Percentiles rank a stretch among this genome's conserved stretches.
phyloP scores from a whole-genome alignment of 805 yeast genomes.

The Zygoascus flipseniorum region DNA sequence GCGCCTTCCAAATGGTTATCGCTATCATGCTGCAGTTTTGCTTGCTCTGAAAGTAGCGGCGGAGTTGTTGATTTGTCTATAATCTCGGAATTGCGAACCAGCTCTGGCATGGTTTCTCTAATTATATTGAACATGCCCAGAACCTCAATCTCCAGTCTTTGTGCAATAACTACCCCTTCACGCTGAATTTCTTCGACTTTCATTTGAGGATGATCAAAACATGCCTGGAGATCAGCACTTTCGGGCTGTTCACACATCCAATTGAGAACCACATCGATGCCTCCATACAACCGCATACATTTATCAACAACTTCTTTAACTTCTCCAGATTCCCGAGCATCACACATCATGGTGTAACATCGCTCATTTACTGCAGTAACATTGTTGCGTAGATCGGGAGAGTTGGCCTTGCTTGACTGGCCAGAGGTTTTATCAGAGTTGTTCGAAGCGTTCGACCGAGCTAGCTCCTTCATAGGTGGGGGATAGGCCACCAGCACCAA shows the following conservation, averaged over 20 bases:
- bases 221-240: neutral
- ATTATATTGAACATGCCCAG: slow-evolving; percentile 22
- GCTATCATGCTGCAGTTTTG: neutral
- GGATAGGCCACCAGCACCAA: neutral
- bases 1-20: neutral
- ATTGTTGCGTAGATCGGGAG: neutral
- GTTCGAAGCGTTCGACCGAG: neutral
- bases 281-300: slow-evolving; percentile 15
- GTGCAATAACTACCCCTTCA: slow-evolving; percentile 20
- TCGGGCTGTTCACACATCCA: slow-evolving; percentile 1
- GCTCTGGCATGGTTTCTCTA: slow-evolving; percentile 17
- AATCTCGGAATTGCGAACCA: slow-evolving; percentile 3
- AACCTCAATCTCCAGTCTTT: slow-evolving; percentile 22
- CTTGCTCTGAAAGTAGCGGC: neutral
- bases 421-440: neutral
- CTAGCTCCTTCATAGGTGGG: neutral
- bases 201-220: neutral
- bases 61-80: neutral
- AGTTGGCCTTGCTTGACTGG: neutral
- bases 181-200: slow-evolving; percentile 5
- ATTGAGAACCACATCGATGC: slow-evolving; percentile 20
- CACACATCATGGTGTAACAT: neutral
- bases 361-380: neutral
- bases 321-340: neutral
- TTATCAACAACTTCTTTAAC: slow-evolving; percentile 15